These are phyloP conservation scores for Metschnikowia kunwiensis DNA, from an alignment of 805 yeast species.

Conservation along the genomic window DNA sequence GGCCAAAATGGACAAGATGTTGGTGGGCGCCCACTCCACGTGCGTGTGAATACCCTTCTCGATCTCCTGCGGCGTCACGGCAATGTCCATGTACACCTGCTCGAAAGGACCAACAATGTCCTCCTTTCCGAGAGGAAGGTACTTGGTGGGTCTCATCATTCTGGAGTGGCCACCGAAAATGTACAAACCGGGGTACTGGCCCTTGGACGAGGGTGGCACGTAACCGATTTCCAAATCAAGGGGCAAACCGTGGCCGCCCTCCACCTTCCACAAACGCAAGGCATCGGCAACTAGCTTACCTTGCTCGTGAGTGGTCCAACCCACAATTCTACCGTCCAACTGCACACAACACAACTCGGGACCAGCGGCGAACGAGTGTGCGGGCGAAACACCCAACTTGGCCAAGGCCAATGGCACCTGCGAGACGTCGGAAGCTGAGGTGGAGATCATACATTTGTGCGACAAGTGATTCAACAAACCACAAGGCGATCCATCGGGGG, in stretches of 20 bases:
- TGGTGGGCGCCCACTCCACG: slow-evolving; percentile 93
- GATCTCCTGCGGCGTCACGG: slow-evolving; percentile 91
- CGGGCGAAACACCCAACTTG: slow-evolving; percentile 76
- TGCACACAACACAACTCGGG: slow-evolving; percentile 88
- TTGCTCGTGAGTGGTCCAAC: slow-evolving; percentile 90
- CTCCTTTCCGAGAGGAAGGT: slow-evolving; percentile 75
- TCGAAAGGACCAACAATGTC: slow-evolving; percentile 97
- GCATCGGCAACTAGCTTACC: slow-evolving; percentile 87
- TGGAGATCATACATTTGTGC: slow-evolving; percentile 88
- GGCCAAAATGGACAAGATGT: slow-evolving; percentile 90
- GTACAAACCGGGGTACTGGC: slow-evolving; percentile 96
- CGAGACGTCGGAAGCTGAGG: slow-evolving; percentile 70
- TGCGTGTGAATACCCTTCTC: slow-evolving; percentile 78
- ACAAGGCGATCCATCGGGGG: slow-evolving; percentile 99
- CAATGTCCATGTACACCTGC: slow-evolving; percentile 94
- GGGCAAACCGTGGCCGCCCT: slow-evolving; percentile 76
- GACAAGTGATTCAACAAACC: slow-evolving; percentile 96
- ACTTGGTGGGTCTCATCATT: slow-evolving; percentile 94
- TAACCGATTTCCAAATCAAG: slow-evolving; percentile 87
- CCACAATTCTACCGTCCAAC: slow-evolving; percentile 86
- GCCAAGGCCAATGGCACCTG: slow-evolving; percentile 63
- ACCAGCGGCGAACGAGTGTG: slow-evolving; percentile 81
- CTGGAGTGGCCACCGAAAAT: slow-evolving; percentile 89
- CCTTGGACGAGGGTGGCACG: slow-evolving; percentile 93
- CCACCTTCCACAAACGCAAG: slow-evolving; percentile 87